A percentile compares a stretch with the other conserved stretches of the same genome.
These are phyloP conservation scores for Bocquillonia castaneifolia DNA, from an alignment of 441 rosid genomes.

Conservation along the genomic window DNA sequence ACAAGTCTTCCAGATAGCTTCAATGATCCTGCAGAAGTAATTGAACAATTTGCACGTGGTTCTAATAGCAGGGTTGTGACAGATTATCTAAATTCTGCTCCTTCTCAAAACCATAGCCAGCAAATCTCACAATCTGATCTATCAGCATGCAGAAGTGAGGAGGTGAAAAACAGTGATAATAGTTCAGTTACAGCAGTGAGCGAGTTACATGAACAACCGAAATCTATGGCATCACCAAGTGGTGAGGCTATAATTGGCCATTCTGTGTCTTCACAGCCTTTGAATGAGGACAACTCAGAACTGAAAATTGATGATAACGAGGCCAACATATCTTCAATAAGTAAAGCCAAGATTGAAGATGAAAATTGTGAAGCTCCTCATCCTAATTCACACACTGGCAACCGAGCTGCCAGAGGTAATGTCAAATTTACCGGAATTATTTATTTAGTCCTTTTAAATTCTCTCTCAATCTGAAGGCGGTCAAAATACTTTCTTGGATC, in stretches of 20 bases:
- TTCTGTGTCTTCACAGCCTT: slow-evolving; percentile 32
- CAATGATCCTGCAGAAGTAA: slow-evolving; percentile 34
- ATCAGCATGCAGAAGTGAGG: slow-evolving; percentile 24
- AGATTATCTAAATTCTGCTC: slow-evolving; percentile 24
- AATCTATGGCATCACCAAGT: slow-evolving; percentile 24
- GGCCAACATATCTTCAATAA: slow-evolving; percentile 34
- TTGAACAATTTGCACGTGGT: slow-evolving; percentile 29
- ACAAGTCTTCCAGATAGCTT: slow-evolving; percentile 39
- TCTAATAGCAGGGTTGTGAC: slow-evolving; percentile 26
- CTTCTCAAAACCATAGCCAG: slow-evolving; percentile 40
- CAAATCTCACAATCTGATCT: slow-evolving; percentile 27
- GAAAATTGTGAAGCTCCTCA: slow-evolving; percentile 42
- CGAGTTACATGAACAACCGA: slow-evolving; percentile 32
- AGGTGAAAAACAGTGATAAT: slow-evolving; percentile 25
- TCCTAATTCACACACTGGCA: slow-evolving; percentile 32
- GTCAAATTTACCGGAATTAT: slow-evolving; percentile 15
- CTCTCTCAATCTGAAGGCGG: background rate
- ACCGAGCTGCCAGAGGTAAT: slow-evolving; percentile 57
- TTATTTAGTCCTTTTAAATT: slow-evolving; percentile 9
- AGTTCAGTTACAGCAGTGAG: slow-evolving; percentile 22
- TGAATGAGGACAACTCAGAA: slow-evolving; percentile 31
- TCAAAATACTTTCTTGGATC: background rate
- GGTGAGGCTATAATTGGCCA: slow-evolving; percentile 34
- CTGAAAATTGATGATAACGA: slow-evolving; percentile 38
- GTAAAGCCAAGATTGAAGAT: slow-evolving; percentile 41